phyloP scores from a whole-genome alignment of 2,329 filamentous ascomycete species.

The Pestalotiopsis sp. region DNA sequence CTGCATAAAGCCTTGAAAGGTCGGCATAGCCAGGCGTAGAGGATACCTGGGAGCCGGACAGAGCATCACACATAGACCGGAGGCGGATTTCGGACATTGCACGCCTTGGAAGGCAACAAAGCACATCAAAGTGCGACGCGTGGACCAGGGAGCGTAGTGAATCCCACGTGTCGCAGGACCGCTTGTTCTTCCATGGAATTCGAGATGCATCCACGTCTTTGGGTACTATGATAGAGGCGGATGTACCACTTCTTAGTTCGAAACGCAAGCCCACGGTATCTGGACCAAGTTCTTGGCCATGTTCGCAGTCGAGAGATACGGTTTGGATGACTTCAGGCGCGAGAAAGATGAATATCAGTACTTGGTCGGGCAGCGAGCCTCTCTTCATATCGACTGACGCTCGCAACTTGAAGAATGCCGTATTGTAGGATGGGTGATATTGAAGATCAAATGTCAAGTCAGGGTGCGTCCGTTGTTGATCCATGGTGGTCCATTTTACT shows the following conservation, averaged over 20 bases:
- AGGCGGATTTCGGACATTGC: neutral
- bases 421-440: neutral
- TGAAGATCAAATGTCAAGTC: conserved; percentile 7
- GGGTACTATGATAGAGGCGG: neutral
- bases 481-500: neutral
- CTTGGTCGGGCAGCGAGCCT: neutral
- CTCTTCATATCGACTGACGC: neutral
- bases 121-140: neutral
- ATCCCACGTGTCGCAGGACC: neutral
- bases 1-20: conserved; percentile 2
- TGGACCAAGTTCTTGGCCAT: neutral
- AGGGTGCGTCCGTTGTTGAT: neutral
- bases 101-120: neutral
- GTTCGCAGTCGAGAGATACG: neutral
- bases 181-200: neutral
- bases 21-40: conserved; percentile 6
- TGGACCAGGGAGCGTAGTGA: neutral
- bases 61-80: neutral
- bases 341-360: neutral
- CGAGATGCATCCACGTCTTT: neutral
- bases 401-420: conserved; percentile 11
- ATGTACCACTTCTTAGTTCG: neutral
- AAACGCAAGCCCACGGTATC: conserved; percentile 6
- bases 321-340: conserved; percentile 1
- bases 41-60: neutral